A percentile compares a stretch with the other conserved stretches of the same genome.
phyloP scores from a whole-genome alignment of 495 filamentous ascomycete species.

The Penicillium turbatum region DNA sequence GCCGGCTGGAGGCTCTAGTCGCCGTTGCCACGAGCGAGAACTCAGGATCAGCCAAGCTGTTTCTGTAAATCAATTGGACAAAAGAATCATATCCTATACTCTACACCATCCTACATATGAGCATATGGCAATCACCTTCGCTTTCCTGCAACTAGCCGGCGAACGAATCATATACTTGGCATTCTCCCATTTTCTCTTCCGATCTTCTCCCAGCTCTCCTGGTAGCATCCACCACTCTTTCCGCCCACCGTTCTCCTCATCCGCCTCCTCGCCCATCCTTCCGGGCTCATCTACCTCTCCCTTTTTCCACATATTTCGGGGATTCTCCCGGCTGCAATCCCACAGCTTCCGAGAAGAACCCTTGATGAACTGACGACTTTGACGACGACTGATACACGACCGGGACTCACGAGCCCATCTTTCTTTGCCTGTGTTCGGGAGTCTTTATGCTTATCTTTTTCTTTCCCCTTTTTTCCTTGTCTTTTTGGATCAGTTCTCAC shows the following conservation, averaged over 20 bases:
- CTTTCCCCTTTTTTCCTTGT: slow-evolving; percentile 9
- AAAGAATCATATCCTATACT: neutral
- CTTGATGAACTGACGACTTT: slow-evolving; percentile 41
- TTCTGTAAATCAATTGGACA: slow-evolving; percentile 26
- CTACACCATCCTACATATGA: slow-evolving; percentile 1
- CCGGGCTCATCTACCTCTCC: neutral
- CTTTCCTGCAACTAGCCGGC: neutral
- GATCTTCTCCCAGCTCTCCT: slow-evolving; percentile 3
- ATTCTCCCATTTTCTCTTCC: neutral
- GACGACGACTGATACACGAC: slow-evolving; percentile 40
- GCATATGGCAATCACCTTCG: neutral
- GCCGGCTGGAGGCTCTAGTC: slow-evolving; percentile 76
- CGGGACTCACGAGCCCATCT: slow-evolving; percentile 13
- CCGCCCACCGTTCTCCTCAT: neutral
- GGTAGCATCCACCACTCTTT: slow-evolving; percentile 1
- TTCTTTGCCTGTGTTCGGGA: slow-evolving; percentile 10
- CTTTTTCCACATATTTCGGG: slow-evolving; percentile 2
- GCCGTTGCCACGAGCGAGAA: slow-evolving; percentile 86
- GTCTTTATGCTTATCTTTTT: slow-evolving; percentile 16
- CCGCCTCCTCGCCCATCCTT: neutral
- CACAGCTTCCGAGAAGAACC: slow-evolving; percentile 9
- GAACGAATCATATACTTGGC: slow-evolving; percentile 2
- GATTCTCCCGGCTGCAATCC: neutral
- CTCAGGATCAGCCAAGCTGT: slow-evolving; percentile 49
- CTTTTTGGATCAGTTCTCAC: slow-evolving; percentile 18